Evolutionary conservation across 108 stramenopile genomes (phyloP).

Genomic region (Stephanodiscus minutulus): DNA sequence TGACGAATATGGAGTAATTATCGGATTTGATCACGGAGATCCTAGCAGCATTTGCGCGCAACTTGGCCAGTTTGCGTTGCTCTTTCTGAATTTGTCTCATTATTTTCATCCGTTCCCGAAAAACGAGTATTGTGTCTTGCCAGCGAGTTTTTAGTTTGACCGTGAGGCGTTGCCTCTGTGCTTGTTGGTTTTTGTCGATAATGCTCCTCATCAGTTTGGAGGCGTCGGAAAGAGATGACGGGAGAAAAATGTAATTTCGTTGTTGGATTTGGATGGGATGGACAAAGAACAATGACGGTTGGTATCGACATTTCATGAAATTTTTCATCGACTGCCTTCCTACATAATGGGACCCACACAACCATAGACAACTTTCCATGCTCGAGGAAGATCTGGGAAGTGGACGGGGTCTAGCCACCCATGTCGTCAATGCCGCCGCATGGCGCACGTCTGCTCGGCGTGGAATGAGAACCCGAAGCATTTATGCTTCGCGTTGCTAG

Average conservation of each 20-base stretch:
- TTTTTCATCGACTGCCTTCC: not conserved
- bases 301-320: not conserved
- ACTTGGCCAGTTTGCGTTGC: conserved; percentile 11
- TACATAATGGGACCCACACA: not conserved
- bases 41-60: conserved; percentile 10
- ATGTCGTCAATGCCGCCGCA: not conserved
- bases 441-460: not conserved
- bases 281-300: not conserved
- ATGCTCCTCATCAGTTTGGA: conserved; percentile 34
- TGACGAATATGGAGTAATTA: conserved; percentile 23
- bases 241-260: conserved; percentile 48
- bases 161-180: conserved; percentile 22
- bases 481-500: not conserved
- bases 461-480: conserved; percentile 2
- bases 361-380: conserved; percentile 2
- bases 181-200: conserved; percentile 2
- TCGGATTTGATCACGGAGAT: conserved; percentile 5
- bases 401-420: not conserved
- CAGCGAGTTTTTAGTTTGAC: conserved; percentile 43
- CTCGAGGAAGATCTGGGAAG: not conserved
- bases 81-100: conserved; percentile 6
- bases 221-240: conserved; percentile 31
- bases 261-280: conserved; percentile 10
- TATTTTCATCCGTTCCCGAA: conserved; percentile 12
- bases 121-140: conserved; percentile 31